Percentiles rank a stretch among this genome's conserved stretches.
These are phyloP conservation scores for Phytophthora kernoviae DNA, from an alignment of 352 stramenopile genomes.

Conservation along the genomic window DNA sequence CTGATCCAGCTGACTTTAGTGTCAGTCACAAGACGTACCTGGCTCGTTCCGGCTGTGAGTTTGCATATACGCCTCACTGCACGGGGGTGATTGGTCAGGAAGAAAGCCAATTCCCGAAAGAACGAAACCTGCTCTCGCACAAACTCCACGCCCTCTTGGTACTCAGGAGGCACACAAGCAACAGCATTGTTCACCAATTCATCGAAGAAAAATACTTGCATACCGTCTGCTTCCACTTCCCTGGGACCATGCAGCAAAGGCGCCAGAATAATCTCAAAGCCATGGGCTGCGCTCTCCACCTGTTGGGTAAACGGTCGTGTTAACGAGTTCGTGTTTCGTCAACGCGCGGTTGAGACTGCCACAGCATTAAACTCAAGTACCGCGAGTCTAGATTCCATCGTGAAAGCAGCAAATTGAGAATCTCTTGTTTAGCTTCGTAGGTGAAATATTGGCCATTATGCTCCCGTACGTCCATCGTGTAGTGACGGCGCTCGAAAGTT, in stretches of 20 bases:
- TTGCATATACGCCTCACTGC: constrained; percentile 46
- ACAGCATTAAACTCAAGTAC: constrained; percentile 52
- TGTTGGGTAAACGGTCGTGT: constrained; percentile 36
- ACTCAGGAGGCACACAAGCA: constrained; percentile 37
- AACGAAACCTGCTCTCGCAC: constrained; percentile 37
- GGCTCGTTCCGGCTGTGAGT: constrained; percentile 38
- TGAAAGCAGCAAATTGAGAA: constrained; percentile 43
- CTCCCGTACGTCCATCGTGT: constrained; percentile 52
- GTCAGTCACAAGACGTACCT: constrained; percentile 45
- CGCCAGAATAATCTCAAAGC: constrained; percentile 50
- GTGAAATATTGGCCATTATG: constrained; percentile 46
- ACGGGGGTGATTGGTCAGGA: constrained; percentile 51
- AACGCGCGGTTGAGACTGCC: constrained; percentile 48
- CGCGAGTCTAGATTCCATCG: constrained; percentile 54
- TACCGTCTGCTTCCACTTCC: constrained; percentile 38
- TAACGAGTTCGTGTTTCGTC: constrained; percentile 12
- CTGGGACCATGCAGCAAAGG: constrained; percentile 42
- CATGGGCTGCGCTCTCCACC: constrained; percentile 45
- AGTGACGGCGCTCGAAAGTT: constrained; percentile 46
- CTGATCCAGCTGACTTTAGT: constrained; percentile 50
- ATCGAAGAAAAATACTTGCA: constrained; percentile 50
- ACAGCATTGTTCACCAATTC: constrained; percentile 50
- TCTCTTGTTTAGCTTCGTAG: constrained; percentile 46
- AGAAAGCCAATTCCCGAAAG: constrained; percentile 52
- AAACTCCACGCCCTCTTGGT: constrained; percentile 38